These are phyloP conservation scores for Sporothrix inflata DNA, from an alignment of 2,329 filamentous ascomycete species.

Conservation along the genomic window DNA sequence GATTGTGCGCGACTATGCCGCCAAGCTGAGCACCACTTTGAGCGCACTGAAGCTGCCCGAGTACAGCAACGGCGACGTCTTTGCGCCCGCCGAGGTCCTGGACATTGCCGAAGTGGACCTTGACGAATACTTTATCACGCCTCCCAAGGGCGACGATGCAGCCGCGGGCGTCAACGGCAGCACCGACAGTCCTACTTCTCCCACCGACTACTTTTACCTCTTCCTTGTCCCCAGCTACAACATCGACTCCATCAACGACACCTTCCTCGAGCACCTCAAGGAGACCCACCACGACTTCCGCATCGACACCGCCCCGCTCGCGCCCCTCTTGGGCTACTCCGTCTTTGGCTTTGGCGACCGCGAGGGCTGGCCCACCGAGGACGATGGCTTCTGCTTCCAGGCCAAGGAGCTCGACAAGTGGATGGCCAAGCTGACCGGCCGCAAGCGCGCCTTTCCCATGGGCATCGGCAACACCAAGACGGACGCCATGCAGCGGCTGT, in stretches of 20 bases:
- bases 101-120: constrained; percentile 88
- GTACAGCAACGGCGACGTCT: constrained; percentile 35
- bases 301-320: constrained; percentile 85
- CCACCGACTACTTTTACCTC: constrained; percentile 74
- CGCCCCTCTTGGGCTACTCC: constrained; percentile 77
- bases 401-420: constrained; percentile 89
- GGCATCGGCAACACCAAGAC: constrained; percentile 82
- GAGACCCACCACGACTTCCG: constrained; percentile 97
- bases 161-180: too few species aligned
- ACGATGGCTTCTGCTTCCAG: constrained; percentile 90
- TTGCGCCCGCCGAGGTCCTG: constrained; percentile 64
- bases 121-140: constrained; percentile 86
- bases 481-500: constrained; percentile 66
- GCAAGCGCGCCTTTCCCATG: constrained; percentile 84
- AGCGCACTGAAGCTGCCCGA: neutral
- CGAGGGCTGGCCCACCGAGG: constrained; percentile 89
- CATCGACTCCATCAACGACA: constrained; percentile 89
- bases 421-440: constrained; percentile 91
- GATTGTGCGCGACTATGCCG: constrained; percentile 66
- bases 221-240: constrained; percentile 90
- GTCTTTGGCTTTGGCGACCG: constrained; percentile 93
- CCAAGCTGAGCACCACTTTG: constrained; percentile 57
- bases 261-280: constrained; percentile 80
- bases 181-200: constrained; percentile 33
- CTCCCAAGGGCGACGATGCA: constrained; percentile 65